Evolutionary conservation across 331 rosid species (phyloP).

Genomic region (Spiraea crenata): DNA sequence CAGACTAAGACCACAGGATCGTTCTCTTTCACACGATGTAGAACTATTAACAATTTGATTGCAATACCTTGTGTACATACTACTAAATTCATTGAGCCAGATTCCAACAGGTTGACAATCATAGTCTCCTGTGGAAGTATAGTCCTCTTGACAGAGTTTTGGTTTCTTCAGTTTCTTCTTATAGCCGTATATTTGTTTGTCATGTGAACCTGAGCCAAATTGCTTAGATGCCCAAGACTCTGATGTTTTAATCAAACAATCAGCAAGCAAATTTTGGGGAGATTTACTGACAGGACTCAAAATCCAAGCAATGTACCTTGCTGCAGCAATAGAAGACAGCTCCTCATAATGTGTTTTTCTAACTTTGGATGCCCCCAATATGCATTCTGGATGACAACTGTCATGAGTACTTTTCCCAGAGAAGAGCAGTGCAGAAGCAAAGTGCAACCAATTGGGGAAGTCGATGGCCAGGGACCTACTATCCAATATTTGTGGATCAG

Average conservation of each 20-base stretch:
- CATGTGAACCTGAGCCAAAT: constrained; percentile 19
- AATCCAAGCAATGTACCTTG: constrained; percentile 42
- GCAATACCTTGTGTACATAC: constrained; percentile 8
- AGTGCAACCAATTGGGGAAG: constrained; percentile 41
- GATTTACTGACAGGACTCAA: constrained; percentile 29
- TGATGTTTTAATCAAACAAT: constrained; percentile 32
- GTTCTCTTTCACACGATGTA: constrained; percentile 1
- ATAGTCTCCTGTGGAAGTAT: constrained; percentile 7
- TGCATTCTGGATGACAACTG: constrained; percentile 11
- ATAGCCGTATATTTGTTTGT: constrained; percentile 22
- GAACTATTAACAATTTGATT: not conserved
- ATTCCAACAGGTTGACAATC: constrained; percentile 13
- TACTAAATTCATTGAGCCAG: constrained; percentile 31
- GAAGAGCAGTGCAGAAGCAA: constrained; percentile 40
- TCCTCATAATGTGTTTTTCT: constrained; percentile 12
- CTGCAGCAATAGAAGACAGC: constrained; percentile 29
- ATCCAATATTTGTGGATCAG: constrained; percentile 24
- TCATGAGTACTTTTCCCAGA: constrained; percentile 12
- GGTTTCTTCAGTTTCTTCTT: constrained; percentile 33
- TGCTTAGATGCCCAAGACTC: constrained; percentile 14
- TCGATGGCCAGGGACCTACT: constrained; percentile 45
- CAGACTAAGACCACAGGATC: constrained; percentile 10
- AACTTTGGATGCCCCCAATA: constrained; percentile 10
- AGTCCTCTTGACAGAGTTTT: constrained; percentile 17
- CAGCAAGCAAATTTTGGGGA: constrained; percentile 25